A percentile compares a stretch with the other conserved stretches of the same genome.
Conservation (phyloP, 768 basidiomycete species). For the Leucocoprinus leucothites region DNA sequence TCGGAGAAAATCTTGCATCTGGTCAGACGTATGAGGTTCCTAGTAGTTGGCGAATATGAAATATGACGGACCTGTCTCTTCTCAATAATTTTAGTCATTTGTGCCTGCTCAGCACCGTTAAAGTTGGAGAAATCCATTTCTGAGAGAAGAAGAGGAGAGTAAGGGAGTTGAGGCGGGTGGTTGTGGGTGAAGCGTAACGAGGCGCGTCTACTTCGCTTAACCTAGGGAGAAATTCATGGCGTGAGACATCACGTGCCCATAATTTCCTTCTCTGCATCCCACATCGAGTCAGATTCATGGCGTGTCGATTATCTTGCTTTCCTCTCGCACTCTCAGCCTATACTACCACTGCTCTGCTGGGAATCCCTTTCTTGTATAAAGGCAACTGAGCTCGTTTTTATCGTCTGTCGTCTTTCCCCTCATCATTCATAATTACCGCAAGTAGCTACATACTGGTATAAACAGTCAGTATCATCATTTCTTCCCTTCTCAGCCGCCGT, state of each 20-base stretch:
- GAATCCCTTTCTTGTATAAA: no score
- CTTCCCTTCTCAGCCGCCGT: background rate
- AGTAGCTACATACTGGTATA: no score
- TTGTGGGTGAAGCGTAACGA: background rate
- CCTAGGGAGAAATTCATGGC: conserved; percentile 9
- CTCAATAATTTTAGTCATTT: conserved; percentile 92
- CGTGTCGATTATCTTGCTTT: background rate
- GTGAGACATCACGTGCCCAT: conserved; percentile 19
- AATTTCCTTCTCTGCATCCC: conserved; percentile 6
- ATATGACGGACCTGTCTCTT: conserved; percentile 78
- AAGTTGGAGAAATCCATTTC: conserved; percentile 90
- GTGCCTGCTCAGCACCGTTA: conserved; percentile 91
- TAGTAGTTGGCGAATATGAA: background rate
- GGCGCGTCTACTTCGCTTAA: background rate
- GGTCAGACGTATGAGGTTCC: conserved; percentile 4
- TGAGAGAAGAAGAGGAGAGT: conserved; percentile 15
- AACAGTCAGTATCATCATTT: no score
- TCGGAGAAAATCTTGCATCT: conserved; percentile 99
- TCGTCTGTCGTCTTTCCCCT: no score
- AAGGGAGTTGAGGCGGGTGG: conserved; percentile 10
- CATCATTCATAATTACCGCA: no score
- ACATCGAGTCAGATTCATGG: conserved; percentile 3
- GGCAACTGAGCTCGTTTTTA: no score
- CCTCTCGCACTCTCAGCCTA: background rate
- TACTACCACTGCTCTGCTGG: no score